Base-by-base conservation (phyloP, 2,329 filamentous ascomycete species). In the Xylariaceae sp. region DNA sequence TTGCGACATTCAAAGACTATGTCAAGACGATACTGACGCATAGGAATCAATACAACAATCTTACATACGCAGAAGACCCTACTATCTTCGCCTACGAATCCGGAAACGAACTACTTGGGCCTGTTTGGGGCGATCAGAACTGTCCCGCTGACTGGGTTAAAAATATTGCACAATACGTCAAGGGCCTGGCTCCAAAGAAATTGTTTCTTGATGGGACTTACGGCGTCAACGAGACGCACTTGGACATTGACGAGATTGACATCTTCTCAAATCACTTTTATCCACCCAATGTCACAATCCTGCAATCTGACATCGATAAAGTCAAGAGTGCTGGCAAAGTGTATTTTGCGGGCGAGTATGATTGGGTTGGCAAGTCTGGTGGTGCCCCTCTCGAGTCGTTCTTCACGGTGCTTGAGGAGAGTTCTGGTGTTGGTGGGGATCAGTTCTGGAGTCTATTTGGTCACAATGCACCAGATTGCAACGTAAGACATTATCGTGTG, bases 1-100 rank as follows among this genome's bases (percentile, higher is more conserved):
- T 75, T 31, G 56, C 54, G 11, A 58, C 66, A 14, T 77, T 76
- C 66, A 75, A 76, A 59, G 63, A 62, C 47, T 77, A 75, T 58
- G 70, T 77, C 56, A 57, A 63, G 19, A 63, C 67, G 33, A 64
- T 76, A 30, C 52, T 76, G 42, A 73, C 71, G 1, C 75, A 77
- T 54, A 59, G 66, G 14, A 77, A 77, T 55, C 66, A 65, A 32
- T 73, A 73, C 57, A 76, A 69, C 9, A 69, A 70, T 45, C 61
- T 75, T 3, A 71, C 70, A 1, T 76, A 75, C 51, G 74, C 73
- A 11, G 68, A 75, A 47, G 74, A 77, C 53, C 70, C 74, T 5
- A 76, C 74, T 3, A 75, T 77, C 48, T 75, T 76, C 51, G 73
- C 72, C 11, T 74, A 72, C 54, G 73, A 76, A 60, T 75, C 71